A percentile compares a stretch with the other conserved stretches of the same genome.
Evolutionary conservation across 805 yeast species (phyloP).

Genomic region (Candida alai): DNA sequence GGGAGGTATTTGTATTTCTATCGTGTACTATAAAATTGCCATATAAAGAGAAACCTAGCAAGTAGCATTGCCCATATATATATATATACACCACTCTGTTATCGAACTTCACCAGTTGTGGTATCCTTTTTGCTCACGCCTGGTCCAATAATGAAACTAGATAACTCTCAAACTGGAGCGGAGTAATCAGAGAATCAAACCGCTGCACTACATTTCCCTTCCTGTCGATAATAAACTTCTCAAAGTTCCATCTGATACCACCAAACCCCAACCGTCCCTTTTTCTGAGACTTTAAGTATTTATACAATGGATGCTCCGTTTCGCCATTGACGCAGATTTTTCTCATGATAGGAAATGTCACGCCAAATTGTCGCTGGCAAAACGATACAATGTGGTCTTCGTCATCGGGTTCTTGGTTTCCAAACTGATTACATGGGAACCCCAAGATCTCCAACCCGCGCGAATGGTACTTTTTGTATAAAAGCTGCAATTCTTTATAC

Average conservation of each 20-base stretch:
- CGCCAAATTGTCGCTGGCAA: conserved; percentile 22
- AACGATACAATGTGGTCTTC: conserved; percentile 30
- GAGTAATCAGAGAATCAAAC: conserved; percentile 65
- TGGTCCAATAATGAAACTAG: conserved; percentile 17
- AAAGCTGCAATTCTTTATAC: conserved; percentile 63
- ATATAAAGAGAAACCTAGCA: too few relatives aligned
- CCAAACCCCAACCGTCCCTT: conserved; percentile 33
- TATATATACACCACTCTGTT: too few relatives aligned
- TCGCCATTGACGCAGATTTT: conserved; percentile 38
- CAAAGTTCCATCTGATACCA: conserved; percentile 74
- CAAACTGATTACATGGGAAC: conserved; percentile 92
- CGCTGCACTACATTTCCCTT: conserved; percentile 59
- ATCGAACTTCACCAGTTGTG: too few relatives aligned
- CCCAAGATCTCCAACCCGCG: conserved; percentile 68
- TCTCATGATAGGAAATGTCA: conserved; percentile 35
- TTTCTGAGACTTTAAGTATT: conserved; percentile 23
- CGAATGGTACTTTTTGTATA: conserved; percentile 62
- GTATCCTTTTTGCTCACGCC: too few relatives aligned
- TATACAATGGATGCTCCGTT: conserved; percentile 24
- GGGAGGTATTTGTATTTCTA: too few relatives aligned
- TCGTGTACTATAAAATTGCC: too few relatives aligned
- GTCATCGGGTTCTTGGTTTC: conserved; percentile 69
- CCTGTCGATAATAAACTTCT: conserved; percentile 60
- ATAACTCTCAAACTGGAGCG: conserved; percentile 47
- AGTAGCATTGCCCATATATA: too few relatives aligned